Evolutionary conservation across 495 filamentous ascomycete species (phyloP), one percentile per base, ranked within the genome.

Genomic region (Neurospora africana): DNA sequence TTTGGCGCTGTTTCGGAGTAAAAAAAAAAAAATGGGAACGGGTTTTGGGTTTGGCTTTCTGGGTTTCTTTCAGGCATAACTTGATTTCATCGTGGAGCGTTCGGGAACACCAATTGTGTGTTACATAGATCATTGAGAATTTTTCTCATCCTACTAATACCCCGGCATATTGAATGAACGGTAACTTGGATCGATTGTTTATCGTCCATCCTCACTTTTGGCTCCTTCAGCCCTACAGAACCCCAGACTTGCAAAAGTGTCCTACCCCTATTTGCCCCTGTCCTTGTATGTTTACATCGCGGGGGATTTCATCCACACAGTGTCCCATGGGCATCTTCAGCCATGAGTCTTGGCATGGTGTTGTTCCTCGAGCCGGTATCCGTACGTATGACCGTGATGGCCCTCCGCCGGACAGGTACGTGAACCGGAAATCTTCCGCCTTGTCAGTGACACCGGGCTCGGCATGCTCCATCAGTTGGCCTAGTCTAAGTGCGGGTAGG

Each of bases 1-100:
- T 74, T 75, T 41, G 70, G 53, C 23, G 71, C 44, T 71, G 69
- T 72, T 15, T 41, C 27, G 35, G 70, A 72, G 70, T 72, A 72
- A 71, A 38, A 27, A 35, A 69, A 69, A 68, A 61, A 61, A 8
- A 8, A 3, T 17, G 23, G 53, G 53, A 30, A 61, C 53, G 53
- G 23, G 53, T 30, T 33, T 61, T 72, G 70, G 70, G 65, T 72
- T 72, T 72, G 65, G 70, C 36, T 72, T 33, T 69, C 43, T 35
- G 39, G 23, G 39, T 38, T 39, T 73, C 37, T 44, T 68, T 37
- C 68, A 61, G 53, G 53, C 53, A 61, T 61, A 19, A 61, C 53
- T 61, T 61, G 23, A 61, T 61, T 61, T 61, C 53, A 61, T 61
- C 23, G 53, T 33, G 53, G 53, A 61, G 53, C 53, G 53, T 61